Base-by-base conservation (phyloP, 495 filamentous ascomycete genomes). In the Xylaria scruposa region DNA sequence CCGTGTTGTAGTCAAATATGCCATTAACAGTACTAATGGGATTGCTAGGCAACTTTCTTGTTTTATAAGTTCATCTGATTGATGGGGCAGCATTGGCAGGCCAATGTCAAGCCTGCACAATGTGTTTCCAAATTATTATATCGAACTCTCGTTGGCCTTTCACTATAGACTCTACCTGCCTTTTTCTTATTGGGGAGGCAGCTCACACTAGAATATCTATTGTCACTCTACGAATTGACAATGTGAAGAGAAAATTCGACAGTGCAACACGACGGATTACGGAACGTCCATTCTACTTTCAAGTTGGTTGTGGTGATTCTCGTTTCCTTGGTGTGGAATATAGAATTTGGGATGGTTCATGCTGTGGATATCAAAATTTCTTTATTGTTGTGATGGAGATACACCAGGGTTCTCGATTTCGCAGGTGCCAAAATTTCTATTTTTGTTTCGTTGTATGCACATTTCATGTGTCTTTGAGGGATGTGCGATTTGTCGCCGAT, bases 241-340 rank as follows among this genome's bases (percentile, higher is more conserved):
- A n/a, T 31, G 26, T 10, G 47, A 38, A 56, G 31, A 21, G 31
- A n/a, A 42, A 54, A 42, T 42, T 67, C 49, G 64, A 67, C 64
- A 67, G 64, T 26, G 42, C 17, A 26, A 6, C 47, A 49, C 26
- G 64, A 67, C 64, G 64, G 64, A 24, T 3, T 17, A 67, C 46
- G 15, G 49, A 15, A 67, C 64, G 49, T 40, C n/a, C 19, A 5
- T 67, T 47, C 17, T 44, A 9, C 17, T 67, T 15, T 42, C 12
- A 38, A 19, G 9, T 24, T 31, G 19, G 4, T 1, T 46, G 7
- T 10, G 2, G 1, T 12, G 12, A 29, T 40, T 21, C 9, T 38
- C 10, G n/a, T n/a, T n/a, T n/a, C 15, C 13, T 61, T 44, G 21
- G 7, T 26, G 19, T 26, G 33, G 33, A 10, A n/a, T 42, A 33